phyloP scores from a whole-genome alignment of 768 basidiomycete genomes.

The Hypholoma fasciculare region DNA sequence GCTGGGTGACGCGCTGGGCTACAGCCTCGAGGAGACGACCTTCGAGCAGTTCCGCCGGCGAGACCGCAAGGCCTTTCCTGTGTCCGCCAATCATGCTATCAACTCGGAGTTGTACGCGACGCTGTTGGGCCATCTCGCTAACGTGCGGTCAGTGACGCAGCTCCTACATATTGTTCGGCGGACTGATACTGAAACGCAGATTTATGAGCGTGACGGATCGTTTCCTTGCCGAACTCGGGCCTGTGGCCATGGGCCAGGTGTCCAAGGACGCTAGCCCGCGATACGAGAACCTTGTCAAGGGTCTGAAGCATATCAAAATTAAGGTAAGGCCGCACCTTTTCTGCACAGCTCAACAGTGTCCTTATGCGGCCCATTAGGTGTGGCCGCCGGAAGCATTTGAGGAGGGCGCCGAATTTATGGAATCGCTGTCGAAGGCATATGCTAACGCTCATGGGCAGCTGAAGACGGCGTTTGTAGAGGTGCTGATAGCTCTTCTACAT shows the following conservation, averaged over 20 bases:
- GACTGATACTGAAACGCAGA: constrained; percentile 34
- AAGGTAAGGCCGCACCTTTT: constrained; percentile 47
- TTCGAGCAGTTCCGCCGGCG: constrained; percentile 83
- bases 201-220: constrained; percentile 94
- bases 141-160: constrained; percentile 59
- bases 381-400: constrained; percentile 95
- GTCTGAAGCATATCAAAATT: constrained; percentile 79
- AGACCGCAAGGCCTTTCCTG: constrained; percentile 61
- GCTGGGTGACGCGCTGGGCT: constrained; percentile 75
- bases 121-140: constrained; percentile 82
- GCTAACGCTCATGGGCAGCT: constrained; percentile 82
- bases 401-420: constrained; percentile 89
- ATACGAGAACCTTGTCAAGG: constrained; percentile 83
- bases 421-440: constrained; percentile 80
- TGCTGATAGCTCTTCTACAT: constrained; percentile 73
- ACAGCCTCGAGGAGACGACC: constrained; percentile 82
- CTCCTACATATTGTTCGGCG: background rate
- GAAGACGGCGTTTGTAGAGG: constrained; percentile 86
- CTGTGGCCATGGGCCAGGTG: constrained; percentile 73
- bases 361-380: constrained; percentile 47
- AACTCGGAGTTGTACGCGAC: constrained; percentile 85
- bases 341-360: background rate
- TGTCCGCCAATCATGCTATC: constrained; percentile 73
- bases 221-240: constrained; percentile 77
- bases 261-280: constrained; percentile 79